Base-by-base conservation (phyloP, 83 land plant species). In the Diphasiastrum complanatum region DNA sequence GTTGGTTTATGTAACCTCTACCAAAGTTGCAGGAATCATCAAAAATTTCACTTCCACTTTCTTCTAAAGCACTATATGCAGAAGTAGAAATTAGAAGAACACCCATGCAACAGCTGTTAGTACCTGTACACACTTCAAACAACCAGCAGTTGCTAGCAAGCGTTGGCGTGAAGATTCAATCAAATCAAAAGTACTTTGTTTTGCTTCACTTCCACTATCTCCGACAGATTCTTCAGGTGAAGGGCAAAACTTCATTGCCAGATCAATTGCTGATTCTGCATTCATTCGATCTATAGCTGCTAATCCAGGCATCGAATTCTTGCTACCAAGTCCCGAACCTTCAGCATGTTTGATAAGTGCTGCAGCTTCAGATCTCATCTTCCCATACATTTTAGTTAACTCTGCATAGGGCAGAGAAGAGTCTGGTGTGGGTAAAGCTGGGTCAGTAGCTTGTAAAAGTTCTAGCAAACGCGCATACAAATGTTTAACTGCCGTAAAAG, bases 41-140 rank as follows among this genome's bases (percentile, higher is more conserved):
- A n/a, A n/a, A n/a, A n/a, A n/a, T n/a, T n/a, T n/a, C n/a, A n/a
- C n/a, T n/a, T n/a, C n/a, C n/a, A n/a, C n/a, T n/a, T n/a, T n/a
- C n/a, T n/a, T n/a, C n/a, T n/a, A n/a, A n/a, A n/a, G n/a, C n/a
- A n/a, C n/a, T n/a, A n/a, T n/a, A n/a, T n/a, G n/a, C n/a, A n/a
- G n/a, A n/a, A n/a, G n/a, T n/a, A n/a, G n/a, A n/a, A n/a, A n/a
- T n/a, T n/a, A n/a, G n/a, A n/a, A n/a, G n/a, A n/a, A n/a, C n/a
- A n/a, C n/a, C n/a, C n/a, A 19, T 25, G 34, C 19, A 29, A 65
- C 45, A 40, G n/a, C n/a, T n/a, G n/a, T n/a, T 27, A 54, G 14
- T 25, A 89, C 99, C 96, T 93, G 96, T 24, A 95, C 80, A 63
- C 86, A 76, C 69, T 84, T 84, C 60, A 89, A 64, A 70, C 89